phyloP scores from a whole-genome alignment of 805 yeast species.

The Ogataea zsoltii region DNA sequence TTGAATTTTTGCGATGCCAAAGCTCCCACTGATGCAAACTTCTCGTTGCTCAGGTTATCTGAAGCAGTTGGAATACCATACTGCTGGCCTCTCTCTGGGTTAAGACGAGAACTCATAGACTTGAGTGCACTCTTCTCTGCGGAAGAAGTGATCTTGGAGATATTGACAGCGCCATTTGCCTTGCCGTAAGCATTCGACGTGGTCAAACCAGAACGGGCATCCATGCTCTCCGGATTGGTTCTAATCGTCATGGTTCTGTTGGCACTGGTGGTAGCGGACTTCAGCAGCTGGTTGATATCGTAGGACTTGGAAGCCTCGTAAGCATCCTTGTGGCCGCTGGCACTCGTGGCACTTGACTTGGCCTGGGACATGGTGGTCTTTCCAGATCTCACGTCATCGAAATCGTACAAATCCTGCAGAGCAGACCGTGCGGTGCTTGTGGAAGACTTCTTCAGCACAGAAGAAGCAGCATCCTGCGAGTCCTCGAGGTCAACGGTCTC shows the following conservation, averaged over 20 bases:
- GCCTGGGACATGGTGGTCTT: slow-evolving; percentile 34
- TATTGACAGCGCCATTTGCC: slow-evolving; percentile 48
- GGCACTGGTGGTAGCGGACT: slow-evolving; percentile 40
- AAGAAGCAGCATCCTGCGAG: slow-evolving; percentile 44
- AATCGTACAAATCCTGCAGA: slow-evolving; percentile 42
- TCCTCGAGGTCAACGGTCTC: slow-evolving; percentile 38
- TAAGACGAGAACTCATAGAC: slow-evolving; percentile 31
- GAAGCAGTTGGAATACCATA: slow-evolving; percentile 45
- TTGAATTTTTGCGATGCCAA: slow-evolving; percentile 49
- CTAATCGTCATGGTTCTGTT: slow-evolving; percentile 46
- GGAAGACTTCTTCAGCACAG: slow-evolving; percentile 35
- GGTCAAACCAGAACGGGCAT: slow-evolving; percentile 34
- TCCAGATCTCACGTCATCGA: slow-evolving; percentile 45
- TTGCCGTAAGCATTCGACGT: slow-evolving; percentile 32
- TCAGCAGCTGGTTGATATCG: slow-evolving; percentile 31
- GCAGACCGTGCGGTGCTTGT: slow-evolving; percentile 37
- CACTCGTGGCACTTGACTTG: slow-evolving; percentile 27
- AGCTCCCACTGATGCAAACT: slow-evolving; percentile 58
- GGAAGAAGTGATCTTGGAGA: slow-evolving; percentile 50
- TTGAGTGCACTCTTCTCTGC: slow-evolving; percentile 44
- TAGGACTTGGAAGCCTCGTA: slow-evolving; percentile 32
- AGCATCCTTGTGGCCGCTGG: slow-evolving; percentile 28
- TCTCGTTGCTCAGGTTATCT: slow-evolving; percentile 41
- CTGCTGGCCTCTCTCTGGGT: slow-evolving; percentile 22
- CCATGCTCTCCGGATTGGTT: slow-evolving; percentile 41